Percentiles rank a stretch among this genome's conserved stretches.
Evolutionary conservation across 2,329 filamentous ascomycete species (phyloP).

Genomic region (Diatrype stigma): DNA sequence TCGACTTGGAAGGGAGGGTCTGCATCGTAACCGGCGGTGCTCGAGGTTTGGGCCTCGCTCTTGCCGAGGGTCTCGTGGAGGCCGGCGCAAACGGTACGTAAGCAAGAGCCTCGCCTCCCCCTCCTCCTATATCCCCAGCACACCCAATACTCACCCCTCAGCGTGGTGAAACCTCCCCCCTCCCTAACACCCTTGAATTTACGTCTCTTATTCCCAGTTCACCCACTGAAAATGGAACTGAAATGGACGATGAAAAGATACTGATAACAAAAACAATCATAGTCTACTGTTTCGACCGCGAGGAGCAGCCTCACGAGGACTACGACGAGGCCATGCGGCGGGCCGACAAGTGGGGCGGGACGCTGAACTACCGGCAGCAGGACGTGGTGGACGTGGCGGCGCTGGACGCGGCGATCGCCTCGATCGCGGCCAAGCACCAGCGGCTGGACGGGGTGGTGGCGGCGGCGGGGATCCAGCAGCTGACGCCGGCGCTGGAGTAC

Average conservation of each 20-base stretch:
- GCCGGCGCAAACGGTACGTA: constrained; percentile 62
- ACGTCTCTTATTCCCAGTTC: constrained; percentile 22
- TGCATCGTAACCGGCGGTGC: constrained; percentile 69
- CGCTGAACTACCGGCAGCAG: constrained; percentile 61
- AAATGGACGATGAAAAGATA: neutral
- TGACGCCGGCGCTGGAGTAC: constrained; percentile 65
- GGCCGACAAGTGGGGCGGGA: constrained; percentile 60
- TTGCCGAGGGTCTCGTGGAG: constrained; percentile 70
- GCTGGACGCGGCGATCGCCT: constrained; percentile 54
- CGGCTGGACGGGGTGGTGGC: constrained; percentile 67
- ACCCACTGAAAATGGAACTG: neutral
- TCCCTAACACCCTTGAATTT: no score
- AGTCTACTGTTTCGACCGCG: constrained; percentile 57
- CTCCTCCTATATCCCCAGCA: no score
- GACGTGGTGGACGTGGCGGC: constrained; percentile 60
- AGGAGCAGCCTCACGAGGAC: constrained; percentile 46
- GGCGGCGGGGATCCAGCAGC: constrained; percentile 65
- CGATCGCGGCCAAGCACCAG: constrained; percentile 57
- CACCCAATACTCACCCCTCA: no score
- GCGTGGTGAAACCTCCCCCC: no score
- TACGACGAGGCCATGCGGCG: constrained; percentile 58
- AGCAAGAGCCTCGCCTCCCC: neutral
- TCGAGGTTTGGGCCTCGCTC: constrained; percentile 67
- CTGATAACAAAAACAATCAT: constrained; percentile 7
- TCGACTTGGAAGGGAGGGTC: constrained; percentile 63